Conservation (phyloP, 2,329 filamentous ascomycete species). For the Zasmidium cellare region DNA sequence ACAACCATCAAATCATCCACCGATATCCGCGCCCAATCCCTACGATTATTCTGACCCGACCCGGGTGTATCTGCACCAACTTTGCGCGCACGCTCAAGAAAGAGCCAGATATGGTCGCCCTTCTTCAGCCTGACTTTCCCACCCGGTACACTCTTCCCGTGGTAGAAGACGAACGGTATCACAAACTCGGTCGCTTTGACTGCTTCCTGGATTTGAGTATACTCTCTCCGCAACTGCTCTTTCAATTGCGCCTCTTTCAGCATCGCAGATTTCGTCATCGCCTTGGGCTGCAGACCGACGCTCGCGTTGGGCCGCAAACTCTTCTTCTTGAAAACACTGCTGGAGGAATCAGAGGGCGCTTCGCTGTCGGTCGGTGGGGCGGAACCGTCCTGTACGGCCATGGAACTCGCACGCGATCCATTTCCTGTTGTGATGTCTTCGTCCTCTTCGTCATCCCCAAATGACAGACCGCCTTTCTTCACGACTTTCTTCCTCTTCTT, state of each 20-base stretch:
- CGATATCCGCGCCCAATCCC: constrained; percentile 88
- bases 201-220: constrained; percentile 76
- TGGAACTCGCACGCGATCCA: constrained; percentile 1
- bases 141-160: constrained; percentile 85
- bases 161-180: constrained; percentile 96
- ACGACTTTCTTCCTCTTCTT: constrained; percentile 56
- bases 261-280: constrained; percentile 72
- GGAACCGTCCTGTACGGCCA: background rate
- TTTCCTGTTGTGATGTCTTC: constrained; percentile 36
- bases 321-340: constrained; percentile 39
- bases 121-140: constrained; percentile 86
- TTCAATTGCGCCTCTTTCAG: constrained; percentile 77
- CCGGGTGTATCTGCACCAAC: constrained; percentile 81
- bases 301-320: constrained; percentile 62
- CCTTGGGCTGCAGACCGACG: constrained; percentile 68
- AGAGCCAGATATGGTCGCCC: constrained; percentile 89
- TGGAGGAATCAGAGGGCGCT: constrained; percentile 9
- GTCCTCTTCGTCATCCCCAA: constrained; percentile 68
- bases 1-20: constrained; percentile 97
- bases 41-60: constrained; percentile 63
- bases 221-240: constrained; percentile 75
- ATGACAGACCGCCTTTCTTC: constrained; percentile 65
- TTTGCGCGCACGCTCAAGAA: constrained; percentile 87
- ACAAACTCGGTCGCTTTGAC: constrained; percentile 87
- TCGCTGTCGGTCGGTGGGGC: constrained; percentile 20